Evolutionary conservation across 2,329 filamentous ascomycete species (phyloP), one percentile per base, ranked within the genome.

Genomic region (Xylariales sp.): DNA sequence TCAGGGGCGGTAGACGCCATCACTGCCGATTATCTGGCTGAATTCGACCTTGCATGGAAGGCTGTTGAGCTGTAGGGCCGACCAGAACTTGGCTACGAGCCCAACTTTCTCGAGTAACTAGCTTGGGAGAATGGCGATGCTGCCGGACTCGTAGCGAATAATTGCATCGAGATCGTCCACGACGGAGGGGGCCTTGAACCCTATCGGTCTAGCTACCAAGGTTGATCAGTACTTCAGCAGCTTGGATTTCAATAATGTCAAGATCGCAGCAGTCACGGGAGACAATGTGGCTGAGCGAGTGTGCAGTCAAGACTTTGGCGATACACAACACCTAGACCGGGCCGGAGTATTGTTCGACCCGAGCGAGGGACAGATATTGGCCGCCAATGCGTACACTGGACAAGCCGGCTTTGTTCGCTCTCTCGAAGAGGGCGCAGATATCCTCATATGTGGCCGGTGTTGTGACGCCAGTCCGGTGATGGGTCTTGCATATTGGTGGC

Each of bases 121-220:
- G 53, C 51, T 20, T 57, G 49, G 52, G 35, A 38, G 55, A 32
- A 52, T 41, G 22, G 47, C 42, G 27, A 42, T 14, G 24, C 35
- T 3, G 35, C 35, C 15, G 12, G 47, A 24, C 25, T 50, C 6
- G 44, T 56, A 10, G 48, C 45, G 2, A 56, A 66, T 37, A 66
- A 71, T 43, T 48, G 60, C 0, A 75, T 77, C 57, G 72, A 71
- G 46, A 62, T 77, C 7, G 60, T 75, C 28, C 61, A 74, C 16
- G 24, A 38, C 40, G 74, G 73, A 6, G 75, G 75, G 3, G n/a
- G 71, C 69, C 3, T 62, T 71, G 10, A 72, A 78, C 46, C 74
- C 74, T 0, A 62, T 62, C 41, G 70, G 64, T 0, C 52, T 78
- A 10, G 68, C 70, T 1, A 46, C 65, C 41, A 38, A 42, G 21